Base-by-base conservation (phyloP, 805 yeast species). In the Saturnispora dispora region DNA sequence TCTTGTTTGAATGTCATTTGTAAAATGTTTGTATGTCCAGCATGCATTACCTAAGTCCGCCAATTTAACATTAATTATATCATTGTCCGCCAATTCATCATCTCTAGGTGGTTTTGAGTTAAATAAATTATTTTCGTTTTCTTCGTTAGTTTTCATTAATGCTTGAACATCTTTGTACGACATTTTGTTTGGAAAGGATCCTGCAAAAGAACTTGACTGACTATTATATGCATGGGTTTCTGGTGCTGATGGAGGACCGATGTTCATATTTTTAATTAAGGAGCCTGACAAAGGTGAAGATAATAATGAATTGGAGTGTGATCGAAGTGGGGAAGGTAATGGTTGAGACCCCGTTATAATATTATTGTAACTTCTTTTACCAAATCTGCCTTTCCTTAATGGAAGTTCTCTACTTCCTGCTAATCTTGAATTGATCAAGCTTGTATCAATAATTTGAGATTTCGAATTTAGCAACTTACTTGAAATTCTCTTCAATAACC, bases 41-140 rank as follows among this genome's bases (percentile, higher is more conserved):
- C 96, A 88, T 1, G 96, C 95, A 63, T 90, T 89, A 37, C 97
- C 97, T 53, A 89, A 73, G 66, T 91, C 99, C 2, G 96, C 98
- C 55, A 93, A 83, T 65, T 91, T 91, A 40, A 91, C 85, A 28
- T 82, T 78, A 42, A 88, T 80, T 13, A 82, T 62, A 56, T 84
- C 84, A 47, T 63, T 64, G 39, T 67, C 71, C n/a, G 62, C 60
- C 20, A 69, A 53, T 50, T 69, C 72, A 25, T 67, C 71, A 30
- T 60, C 66, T 25, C 55, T 62, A n/a, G 72, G 72, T 20, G 72
- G 69, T 27, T 64, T 65, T 20, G 53, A 53, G n/a, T 61, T 51
- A 44, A 58, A 59, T 22, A 62, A 58, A 37, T 62, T 63, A 2
- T 65, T 66, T 15, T 66, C 69, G 11, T 66, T 47, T 54, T 58